Conservation (phyloP, 2,329 filamentous ascomycete genomes). For the Epichloe baconii region DNA sequence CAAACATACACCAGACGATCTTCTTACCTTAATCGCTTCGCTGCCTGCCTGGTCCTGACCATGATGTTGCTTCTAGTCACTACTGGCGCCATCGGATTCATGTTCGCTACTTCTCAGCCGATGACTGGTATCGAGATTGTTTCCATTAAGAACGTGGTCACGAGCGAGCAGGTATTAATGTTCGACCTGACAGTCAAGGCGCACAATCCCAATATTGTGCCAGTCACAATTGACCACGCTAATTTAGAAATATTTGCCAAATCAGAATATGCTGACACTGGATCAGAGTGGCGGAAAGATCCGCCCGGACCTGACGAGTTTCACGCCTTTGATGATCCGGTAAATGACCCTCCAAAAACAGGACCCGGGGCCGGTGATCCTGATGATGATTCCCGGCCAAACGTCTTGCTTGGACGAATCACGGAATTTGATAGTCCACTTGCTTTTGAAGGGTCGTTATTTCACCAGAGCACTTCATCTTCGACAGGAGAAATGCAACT, state of each 20-base stretch:
- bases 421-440: constrained; percentile 77
- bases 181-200: constrained; percentile 80
- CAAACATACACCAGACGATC: constrained; percentile 51
- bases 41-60: constrained; percentile 76
- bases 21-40: constrained; percentile 58
- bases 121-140: constrained; percentile 66
- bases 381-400: constrained; percentile 52
- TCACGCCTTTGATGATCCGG: constrained; percentile 18
- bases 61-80: constrained; percentile 71
- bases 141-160: constrained; percentile 78
- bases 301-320: constrained; percentile 16
- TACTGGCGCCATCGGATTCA: constrained; percentile 74
- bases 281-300: constrained; percentile 45
- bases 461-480: constrained; percentile 57
- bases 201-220: constrained; percentile 84
- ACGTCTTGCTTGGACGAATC: constrained; percentile 85
- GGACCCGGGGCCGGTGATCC: constrained; percentile 32
- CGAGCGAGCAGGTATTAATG: constrained; percentile 90
- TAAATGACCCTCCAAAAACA: constrained; percentile 27
- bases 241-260: constrained; percentile 92
- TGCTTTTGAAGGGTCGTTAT: constrained; percentile 79
- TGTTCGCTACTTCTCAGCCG: constrained; percentile 84
- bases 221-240: constrained; percentile 72
- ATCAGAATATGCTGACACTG: constrained; percentile 71
- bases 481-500: constrained; percentile 79